Evolutionary conservation across 2,329 filamentous ascomycete species (phyloP), one percentile per base, ranked within the genome.

Genomic region (Ophiostoma triangulosporum): DNA sequence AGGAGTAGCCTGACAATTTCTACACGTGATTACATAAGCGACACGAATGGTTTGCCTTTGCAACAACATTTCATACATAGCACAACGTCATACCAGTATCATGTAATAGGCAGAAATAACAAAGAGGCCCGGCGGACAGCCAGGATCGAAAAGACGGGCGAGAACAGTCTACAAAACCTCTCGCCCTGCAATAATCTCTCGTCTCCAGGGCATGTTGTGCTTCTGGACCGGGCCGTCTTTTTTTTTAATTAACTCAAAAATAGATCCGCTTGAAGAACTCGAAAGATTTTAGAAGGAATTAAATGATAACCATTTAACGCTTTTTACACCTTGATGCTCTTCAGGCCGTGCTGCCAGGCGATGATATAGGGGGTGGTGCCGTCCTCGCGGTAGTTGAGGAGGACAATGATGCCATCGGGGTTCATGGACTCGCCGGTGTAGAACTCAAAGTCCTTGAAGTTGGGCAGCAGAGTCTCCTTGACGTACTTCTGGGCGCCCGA

Each of bases 361-460:
- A 81, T 86, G 64, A 95, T 77, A 68, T 79, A 98, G 57, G 93
- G 93, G 54, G 91, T 97, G 62, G 84, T 70, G 70, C 93, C 93
- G 64, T 97, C 93, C 70, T 95, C 90, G 64, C 93, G 91, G 81
- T 95, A 98, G 80, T 96, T 94, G 68, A 96, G 85, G 62, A 96
- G 86, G 61, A 90, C 77, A 64, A 95, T 77, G 93, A 96, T 95
- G 76, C 85, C 90, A 66, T 95, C 87, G 64, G 86, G 83, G 73
- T 94, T 81, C 88, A 95, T 94, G 64, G 81, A 85, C 77, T 93
- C 84, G 74, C 91, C 90, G 64, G 86, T 88, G 73, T 86, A 86
- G 73, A 96, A 91, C 71, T 97, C 91, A 70, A 84, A 95, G 77
- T 97, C 88, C 76, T 95, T 90, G 79, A 95, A 95, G 75, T 88